These are phyloP conservation scores for Berkeleyomyces basicola DNA, from an alignment of 2,329 filamentous ascomycete species.

Conservation along the genomic window DNA sequence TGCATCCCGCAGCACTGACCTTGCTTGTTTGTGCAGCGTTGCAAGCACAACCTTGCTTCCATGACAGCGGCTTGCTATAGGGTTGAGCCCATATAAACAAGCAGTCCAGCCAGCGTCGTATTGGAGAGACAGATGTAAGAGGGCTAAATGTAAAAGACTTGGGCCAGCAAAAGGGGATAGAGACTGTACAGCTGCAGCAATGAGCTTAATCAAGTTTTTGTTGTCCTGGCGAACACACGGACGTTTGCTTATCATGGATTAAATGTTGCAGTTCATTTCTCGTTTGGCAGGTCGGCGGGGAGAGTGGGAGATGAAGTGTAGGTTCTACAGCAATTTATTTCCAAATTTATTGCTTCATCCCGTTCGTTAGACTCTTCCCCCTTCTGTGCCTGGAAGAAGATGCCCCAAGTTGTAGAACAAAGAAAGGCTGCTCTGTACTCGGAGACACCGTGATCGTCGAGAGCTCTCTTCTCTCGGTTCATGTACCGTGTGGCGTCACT, in stretches of 20 bases:
- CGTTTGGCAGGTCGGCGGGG: neutral
- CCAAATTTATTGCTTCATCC: neutral
- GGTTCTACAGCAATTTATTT: neutral
- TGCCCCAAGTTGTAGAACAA: neutral
- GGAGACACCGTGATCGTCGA: neutral
- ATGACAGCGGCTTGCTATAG: neutral
- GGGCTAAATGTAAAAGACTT: no score
- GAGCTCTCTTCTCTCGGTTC: neutral
- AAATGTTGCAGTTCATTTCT: neutral
- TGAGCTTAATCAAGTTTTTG: neutral
- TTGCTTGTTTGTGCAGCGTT: neutral
- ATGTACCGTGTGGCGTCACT: neutral
- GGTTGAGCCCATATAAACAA: neutral
- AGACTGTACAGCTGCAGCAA: neutral
- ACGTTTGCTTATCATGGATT: neutral
- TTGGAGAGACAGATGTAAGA: no score
- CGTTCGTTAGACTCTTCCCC: no score
- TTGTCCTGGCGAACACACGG: neutral
- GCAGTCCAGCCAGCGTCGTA: no score
- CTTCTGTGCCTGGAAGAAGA: no score
- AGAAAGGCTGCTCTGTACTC: neutral
- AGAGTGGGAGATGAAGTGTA: neutral
- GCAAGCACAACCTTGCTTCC: neutral
- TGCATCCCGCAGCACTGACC: neutral
- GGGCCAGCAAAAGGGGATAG: neutral